phyloP scores from a whole-genome alignment of 495 filamentous ascomycete genomes.

The Aspergillus steynii region DNA sequence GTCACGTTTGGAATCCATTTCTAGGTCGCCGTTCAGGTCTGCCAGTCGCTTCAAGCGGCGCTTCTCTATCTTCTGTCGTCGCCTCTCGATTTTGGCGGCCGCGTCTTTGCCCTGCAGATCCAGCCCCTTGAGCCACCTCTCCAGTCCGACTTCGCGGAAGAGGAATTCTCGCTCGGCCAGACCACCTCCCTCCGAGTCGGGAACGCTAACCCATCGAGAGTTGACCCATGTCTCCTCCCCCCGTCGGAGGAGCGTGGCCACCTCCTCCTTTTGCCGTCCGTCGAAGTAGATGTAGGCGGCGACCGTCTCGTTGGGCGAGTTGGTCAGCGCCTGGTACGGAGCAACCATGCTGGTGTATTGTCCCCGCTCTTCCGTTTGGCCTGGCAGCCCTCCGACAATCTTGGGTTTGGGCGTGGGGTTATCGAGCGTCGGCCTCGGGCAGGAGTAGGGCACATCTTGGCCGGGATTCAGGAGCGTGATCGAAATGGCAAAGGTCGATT shows the following conservation, averaged over 20 bases:
- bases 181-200: conserved; percentile 85
- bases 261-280: conserved; percentile 91
- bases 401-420: conserved; percentile 77
- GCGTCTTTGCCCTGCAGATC: conserved; percentile 87
- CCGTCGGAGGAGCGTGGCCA: conserved; percentile 86
- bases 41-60: conserved; percentile 68
- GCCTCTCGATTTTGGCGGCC: conserved; percentile 83
- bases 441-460: conserved; percentile 85
- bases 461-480: conserved; percentile 92
- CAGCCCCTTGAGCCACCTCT: conserved; percentile 92
- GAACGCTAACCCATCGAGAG: conserved; percentile 94
- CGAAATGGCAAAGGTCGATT: conserved; percentile 92
- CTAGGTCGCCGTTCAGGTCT: conserved; percentile 48
- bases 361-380: conserved; percentile 53
- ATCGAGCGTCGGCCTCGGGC: conserved; percentile 68
- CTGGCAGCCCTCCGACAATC: conserved; percentile 70
- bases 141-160: conserved; percentile 94
- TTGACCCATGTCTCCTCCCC: conserved; percentile 99
- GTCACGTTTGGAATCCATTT: conserved; percentile 49
- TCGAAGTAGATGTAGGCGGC: conserved; percentile 99
- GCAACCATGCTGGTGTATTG: conserved; percentile 60
- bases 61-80: conserved; percentile 85
- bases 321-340: conserved; percentile 86
- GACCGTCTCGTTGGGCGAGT: conserved; percentile 90
- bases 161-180: conserved; percentile 96